Evolutionary conservation across 306 rosid genomes (phyloP).

Genomic region (Cicer judaicum): DNA sequence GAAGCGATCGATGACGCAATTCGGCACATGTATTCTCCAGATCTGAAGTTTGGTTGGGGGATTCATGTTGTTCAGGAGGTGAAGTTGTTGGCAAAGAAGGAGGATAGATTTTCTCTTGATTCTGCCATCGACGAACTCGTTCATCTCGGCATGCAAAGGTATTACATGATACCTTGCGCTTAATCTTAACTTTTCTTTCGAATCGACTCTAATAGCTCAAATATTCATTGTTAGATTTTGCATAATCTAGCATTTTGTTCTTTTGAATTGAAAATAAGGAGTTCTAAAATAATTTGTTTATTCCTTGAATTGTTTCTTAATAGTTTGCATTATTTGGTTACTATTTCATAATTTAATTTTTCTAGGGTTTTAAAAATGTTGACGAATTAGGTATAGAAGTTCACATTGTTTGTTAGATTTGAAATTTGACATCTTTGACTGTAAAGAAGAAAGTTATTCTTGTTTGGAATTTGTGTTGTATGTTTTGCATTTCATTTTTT

Average conservation of each 20-base stretch:
- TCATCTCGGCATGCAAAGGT: constrained; percentile 92
- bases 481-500: background rate
- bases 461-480: background rate
- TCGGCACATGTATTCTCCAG: constrained; percentile 87
- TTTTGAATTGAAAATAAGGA: background rate
- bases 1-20: constrained; percentile 69
- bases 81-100: constrained; percentile 87
- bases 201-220: background rate
- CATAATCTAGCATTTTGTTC: background rate
- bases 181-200: background rate
- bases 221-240: constrained; percentile 1
- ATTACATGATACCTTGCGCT: constrained; percentile 15
- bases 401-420: constrained; percentile 2
- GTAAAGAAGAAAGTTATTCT: background rate
- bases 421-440: constrained; percentile 13
- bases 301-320: background rate
- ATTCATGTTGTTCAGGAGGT: constrained; percentile 95
- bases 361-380: constrained; percentile 24
- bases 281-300: background rate
- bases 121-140: constrained; percentile 84
- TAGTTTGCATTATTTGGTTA: background rate
- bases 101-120: constrained; percentile 72
- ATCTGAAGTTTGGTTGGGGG: constrained; percentile 94
- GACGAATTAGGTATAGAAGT: constrained; percentile 11
- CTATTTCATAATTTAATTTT: background rate